Base-by-base conservation (phyloP, 2,329 filamentous ascomycete genomes). In the Neurospora sp. region DNA sequence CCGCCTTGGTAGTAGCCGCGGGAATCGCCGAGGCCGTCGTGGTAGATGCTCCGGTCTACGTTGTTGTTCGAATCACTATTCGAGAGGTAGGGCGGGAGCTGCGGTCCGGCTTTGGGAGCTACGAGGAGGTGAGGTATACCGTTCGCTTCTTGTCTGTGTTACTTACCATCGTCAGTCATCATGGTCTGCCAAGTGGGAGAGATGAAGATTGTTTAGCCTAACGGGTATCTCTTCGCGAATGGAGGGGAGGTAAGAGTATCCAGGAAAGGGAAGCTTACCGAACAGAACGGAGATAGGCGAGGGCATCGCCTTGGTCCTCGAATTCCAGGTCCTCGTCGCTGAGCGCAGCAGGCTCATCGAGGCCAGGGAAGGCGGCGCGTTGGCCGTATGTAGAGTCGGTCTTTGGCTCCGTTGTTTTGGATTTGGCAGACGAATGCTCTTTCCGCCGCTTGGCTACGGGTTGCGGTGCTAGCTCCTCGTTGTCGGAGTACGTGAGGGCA, bases 1-100 rank as follows among this genome's bases (percentile, higher is more conserved):
- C 93, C 93, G 74, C 97, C 92, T 17, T 88, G 82, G 77, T 92
- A 96, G 76, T 88, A 89, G 11, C 90, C 91, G 69, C 86, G 81
- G 28, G 83, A 81, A 75, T 90, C 87, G 68, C 85, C 84, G 23
- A 79, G 72, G 6, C 83, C 83, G 70, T 82, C 77, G 8, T 82
- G 76, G 75, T 88, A 88, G 57, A 86, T 82, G 39, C 76, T 78
- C 67, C 80, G 78, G 70, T 85, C 73, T 65, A 77, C 69, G 68
- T 81, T 36, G 28, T 17, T 36, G 6, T 28, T 17, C 4, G 36
- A 72, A 68, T 57, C 77, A 57, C 74, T 71, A 57, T 74, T 71
- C 15, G 77, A 73, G 40, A 79, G 70, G 75, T 81, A 77, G 8
- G 80, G 77, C 5, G 84, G 84, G 3, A 83, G 79, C 74, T 85